Conservation (phyloP, 768 basidiomycete genomes). For the Mycena venus region DNA sequence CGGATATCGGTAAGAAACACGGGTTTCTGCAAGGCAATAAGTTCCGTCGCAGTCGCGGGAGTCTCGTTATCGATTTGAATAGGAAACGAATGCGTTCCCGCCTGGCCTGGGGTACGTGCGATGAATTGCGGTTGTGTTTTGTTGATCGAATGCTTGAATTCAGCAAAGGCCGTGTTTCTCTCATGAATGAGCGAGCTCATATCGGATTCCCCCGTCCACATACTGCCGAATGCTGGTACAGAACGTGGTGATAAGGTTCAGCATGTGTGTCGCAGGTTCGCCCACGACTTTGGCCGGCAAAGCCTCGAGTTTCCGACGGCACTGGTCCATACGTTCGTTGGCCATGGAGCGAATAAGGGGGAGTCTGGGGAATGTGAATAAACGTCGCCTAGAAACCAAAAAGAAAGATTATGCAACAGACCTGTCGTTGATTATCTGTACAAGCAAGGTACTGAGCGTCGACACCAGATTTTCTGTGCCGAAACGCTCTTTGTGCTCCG, state of each 20-base stretch:
- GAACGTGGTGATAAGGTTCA: slow-evolving; percentile 50
- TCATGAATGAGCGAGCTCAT: slow-evolving; percentile 45
- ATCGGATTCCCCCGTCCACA: slow-evolving; percentile 44
- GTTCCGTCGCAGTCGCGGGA: slow-evolving; percentile 25
- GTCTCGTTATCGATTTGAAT: slow-evolving; percentile 35
- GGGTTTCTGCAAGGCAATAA: slow-evolving; percentile 30
- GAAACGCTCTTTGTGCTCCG: slow-evolving; percentile 43
- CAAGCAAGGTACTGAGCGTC: slow-evolving; percentile 51
- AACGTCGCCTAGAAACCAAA: not conserved
- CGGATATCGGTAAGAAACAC: slow-evolving; percentile 50
- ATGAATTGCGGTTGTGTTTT: slow-evolving; percentile 53
- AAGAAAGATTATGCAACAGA: not conserved
- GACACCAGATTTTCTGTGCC: slow-evolving; percentile 52
- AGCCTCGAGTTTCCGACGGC: slow-evolving; percentile 37
- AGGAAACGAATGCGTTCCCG: not conserved
- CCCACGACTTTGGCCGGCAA: slow-evolving; percentile 46
- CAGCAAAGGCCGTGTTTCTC: slow-evolving; percentile 42
- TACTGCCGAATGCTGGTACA: slow-evolving; percentile 43
- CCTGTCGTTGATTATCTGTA: slow-evolving; percentile 47
- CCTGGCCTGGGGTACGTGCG: slow-evolving; percentile 32
- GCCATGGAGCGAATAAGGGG: slow-evolving; percentile 42
- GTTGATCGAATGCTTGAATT: slow-evolving; percentile 48
- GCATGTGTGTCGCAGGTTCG: slow-evolving; percentile 54
- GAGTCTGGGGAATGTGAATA: slow-evolving; percentile 1
- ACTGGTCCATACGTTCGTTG: slow-evolving; percentile 44